phyloP scores from a whole-genome alignment of 768 basidiomycete genomes.

The Gloeopeniophorella convolvens region DNA sequence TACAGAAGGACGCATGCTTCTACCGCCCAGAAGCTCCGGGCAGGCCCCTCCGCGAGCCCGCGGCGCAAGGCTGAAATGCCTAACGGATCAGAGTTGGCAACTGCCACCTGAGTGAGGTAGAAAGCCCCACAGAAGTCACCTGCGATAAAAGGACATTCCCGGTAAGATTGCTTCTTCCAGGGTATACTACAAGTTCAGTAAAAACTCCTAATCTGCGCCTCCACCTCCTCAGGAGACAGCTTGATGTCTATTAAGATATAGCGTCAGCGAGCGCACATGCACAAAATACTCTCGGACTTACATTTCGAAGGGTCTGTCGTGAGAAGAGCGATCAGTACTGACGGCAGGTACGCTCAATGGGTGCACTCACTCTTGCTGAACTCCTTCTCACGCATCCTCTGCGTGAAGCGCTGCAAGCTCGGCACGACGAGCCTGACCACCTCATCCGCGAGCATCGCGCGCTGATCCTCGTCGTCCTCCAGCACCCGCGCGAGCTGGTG shows the following conservation, averaged over 20 bases:
- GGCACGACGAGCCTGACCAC: conserved; percentile 73
- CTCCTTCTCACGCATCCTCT: conserved; percentile 73
- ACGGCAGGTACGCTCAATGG: background rate
- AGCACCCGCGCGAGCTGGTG: conserved; percentile 64
- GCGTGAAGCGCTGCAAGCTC: conserved; percentile 63
- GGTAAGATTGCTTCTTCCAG: too few species aligned
- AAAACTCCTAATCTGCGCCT: conserved; percentile 57
- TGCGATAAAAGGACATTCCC: too few species aligned
- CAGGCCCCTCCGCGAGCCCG: too few species aligned
- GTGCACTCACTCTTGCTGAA: conserved; percentile 69
- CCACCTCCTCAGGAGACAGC: conserved; percentile 66
- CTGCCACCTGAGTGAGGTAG: too few species aligned
- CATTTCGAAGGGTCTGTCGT: conserved; percentile 63
- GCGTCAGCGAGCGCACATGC: background rate
- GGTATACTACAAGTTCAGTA: conserved; percentile 31
- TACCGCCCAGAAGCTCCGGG: too few species aligned
- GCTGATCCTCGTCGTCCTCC: conserved; percentile 60
- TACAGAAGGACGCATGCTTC: too few species aligned
- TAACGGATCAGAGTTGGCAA: too few species aligned
- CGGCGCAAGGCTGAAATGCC: too few species aligned
- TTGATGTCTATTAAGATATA: conserved; percentile 58
- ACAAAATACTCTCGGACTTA: conserved; percentile 28
- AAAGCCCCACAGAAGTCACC: too few species aligned
- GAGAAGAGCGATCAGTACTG: conserved; percentile 2
- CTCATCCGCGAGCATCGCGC: conserved; percentile 60